These are phyloP conservation scores for Ceratocystis papillata DNA, from an alignment of 2,329 filamentous ascomycete genomes.

Conservation along the genomic window DNA sequence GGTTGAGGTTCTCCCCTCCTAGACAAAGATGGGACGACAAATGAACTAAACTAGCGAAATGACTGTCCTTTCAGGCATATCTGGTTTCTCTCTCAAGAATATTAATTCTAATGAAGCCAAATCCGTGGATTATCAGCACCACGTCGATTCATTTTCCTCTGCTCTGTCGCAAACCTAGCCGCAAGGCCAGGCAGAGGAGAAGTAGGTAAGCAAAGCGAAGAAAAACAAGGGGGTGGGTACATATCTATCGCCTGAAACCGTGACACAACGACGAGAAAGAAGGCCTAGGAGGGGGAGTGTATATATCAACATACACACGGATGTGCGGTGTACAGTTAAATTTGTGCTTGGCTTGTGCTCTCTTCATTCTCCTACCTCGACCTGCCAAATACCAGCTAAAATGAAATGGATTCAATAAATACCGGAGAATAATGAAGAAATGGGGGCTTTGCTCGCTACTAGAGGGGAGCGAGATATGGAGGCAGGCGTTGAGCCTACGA, in stretches of 20 bases:
- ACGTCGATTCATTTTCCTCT: constrained; percentile 5
- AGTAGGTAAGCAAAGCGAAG: no score
- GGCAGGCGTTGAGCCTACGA: no score
- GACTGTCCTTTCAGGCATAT: no score
- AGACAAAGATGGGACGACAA: neutral
- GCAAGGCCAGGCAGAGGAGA: neutral
- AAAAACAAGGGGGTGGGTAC: neutral
- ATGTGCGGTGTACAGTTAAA: no score
- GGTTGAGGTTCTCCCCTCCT: no score
- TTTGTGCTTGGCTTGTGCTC: constrained; percentile 1
- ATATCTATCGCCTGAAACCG: constrained; percentile 13
- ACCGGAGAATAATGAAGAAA: constrained; percentile 1
- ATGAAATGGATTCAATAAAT: constrained; percentile 14
- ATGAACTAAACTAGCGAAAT: no score
- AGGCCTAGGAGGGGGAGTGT: neutral
- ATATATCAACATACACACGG: neutral
- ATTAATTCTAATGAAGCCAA: neutral
- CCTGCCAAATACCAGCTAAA: constrained; percentile 2
- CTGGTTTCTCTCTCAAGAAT: neutral
- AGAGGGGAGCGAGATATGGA: neutral
- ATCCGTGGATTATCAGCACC: neutral
- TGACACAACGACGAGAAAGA: neutral
- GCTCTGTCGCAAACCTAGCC: neutral
- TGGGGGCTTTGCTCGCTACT: neutral
- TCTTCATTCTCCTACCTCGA: neutral